Evolutionary conservation across 1,284 basidiomycete genomes (phyloP).

Genomic region (Coniferiporia sulphurascens): DNA sequence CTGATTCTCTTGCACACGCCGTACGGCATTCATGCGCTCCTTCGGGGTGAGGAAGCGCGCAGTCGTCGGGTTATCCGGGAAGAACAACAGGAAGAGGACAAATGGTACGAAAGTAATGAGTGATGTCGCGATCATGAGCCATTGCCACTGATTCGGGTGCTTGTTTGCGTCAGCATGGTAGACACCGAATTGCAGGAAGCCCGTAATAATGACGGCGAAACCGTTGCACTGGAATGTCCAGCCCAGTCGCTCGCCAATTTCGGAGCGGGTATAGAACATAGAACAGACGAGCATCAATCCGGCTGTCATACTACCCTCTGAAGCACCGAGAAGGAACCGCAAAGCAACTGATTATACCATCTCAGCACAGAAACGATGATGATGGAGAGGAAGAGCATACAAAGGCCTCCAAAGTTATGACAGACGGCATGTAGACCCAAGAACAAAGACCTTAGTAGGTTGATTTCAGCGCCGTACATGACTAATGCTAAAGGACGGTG

Average conservation of each 20-base stretch:
- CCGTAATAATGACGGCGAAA: slow-evolving; percentile 28
- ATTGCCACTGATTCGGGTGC: slow-evolving; percentile 26
- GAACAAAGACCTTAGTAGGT: slow-evolving; percentile 11
- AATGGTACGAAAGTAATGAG: slow-evolving; percentile 24
- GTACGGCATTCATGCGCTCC: slow-evolving; percentile 29
- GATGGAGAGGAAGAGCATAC: background rate
- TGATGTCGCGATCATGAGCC: slow-evolving; percentile 29
- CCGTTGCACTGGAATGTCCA: slow-evolving; percentile 29
- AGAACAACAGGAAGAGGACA: slow-evolving; percentile 22
- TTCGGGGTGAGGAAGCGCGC: slow-evolving; percentile 25
- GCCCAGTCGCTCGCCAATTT: slow-evolving; percentile 30
- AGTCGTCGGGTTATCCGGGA: slow-evolving; percentile 27
- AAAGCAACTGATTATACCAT: slow-evolving; percentile 23
- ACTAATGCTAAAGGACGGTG: background rate
- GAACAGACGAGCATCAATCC: slow-evolving; percentile 29
- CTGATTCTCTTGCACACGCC: slow-evolving; percentile 25
- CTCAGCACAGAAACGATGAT: background rate
- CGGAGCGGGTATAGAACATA: slow-evolving; percentile 30
- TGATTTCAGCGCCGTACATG: background rate
- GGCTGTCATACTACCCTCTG: slow-evolving; percentile 28
- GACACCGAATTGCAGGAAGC: slow-evolving; percentile 30
- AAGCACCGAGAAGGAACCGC: slow-evolving; percentile 31
- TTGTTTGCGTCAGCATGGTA: slow-evolving; percentile 23
- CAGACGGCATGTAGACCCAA: slow-evolving; percentile 18
- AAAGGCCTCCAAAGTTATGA: slow-evolving; percentile 18